Evolutionary conservation across 192 early-diverging fungal genomes (phyloP).

Genomic region (Cladochytrium replicatum): DNA sequence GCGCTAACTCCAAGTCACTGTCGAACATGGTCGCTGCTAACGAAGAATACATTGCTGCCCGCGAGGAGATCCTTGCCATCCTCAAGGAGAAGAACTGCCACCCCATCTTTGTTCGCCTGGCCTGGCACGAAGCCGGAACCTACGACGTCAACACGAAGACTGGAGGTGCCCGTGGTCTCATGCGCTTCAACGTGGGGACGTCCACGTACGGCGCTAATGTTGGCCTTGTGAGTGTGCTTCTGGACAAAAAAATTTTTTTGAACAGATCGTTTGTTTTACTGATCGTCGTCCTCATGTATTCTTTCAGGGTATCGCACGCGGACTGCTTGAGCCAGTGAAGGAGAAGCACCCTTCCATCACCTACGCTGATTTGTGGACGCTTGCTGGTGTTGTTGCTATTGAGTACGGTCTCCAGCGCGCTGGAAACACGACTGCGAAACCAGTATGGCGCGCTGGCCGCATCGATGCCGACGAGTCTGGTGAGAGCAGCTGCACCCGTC

Average conservation of each 20-base stretch:
- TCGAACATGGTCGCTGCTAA: no score
- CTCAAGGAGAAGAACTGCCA: conserved; percentile 35
- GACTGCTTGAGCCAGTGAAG: conserved; percentile 54
- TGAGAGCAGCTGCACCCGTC: conserved; percentile 18
- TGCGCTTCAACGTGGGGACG: conserved; percentile 52
- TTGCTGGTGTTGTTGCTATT: conserved; percentile 62
- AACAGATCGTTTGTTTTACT: no score
- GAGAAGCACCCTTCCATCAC: conserved; percentile 47
- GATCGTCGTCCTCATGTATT: no score
- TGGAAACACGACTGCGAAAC: neutral
- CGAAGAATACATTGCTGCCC: no score
- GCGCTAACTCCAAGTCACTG: no score
- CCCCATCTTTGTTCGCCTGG: conserved; percentile 50
- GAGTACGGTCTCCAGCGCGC: conserved; percentile 28
- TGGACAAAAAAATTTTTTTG: conserved; percentile 3
- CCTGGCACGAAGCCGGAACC: conserved; percentile 62
- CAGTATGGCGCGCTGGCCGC: conserved; percentile 10
- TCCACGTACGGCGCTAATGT: conserved; percentile 57
- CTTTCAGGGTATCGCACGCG: conserved; percentile 6
- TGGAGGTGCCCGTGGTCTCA: conserved; percentile 60
- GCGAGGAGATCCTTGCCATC: conserved; percentile 32
- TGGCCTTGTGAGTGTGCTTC: conserved; percentile 34
- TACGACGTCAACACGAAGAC: conserved; percentile 45
- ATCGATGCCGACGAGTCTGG: conserved; percentile 27
- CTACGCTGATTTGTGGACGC: conserved; percentile 68